phyloP scores from a whole-genome alignment of 306 rosid species.

The Fragaria iinumae region DNA sequence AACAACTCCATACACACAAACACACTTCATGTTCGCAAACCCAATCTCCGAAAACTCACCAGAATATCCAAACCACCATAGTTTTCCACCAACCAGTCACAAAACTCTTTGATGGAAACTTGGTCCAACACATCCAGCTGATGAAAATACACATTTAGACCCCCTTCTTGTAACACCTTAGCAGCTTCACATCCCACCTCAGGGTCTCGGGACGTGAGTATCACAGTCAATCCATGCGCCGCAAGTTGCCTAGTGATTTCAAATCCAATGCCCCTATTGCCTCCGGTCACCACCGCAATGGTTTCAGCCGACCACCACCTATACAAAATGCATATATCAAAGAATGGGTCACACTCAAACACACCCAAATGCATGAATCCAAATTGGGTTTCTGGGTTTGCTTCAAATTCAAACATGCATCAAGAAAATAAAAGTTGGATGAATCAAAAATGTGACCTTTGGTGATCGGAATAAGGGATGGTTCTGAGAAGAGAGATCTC shows the following conservation, averaged over 20 bases:
- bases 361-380: not conserved
- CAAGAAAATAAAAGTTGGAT: not conserved
- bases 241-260: conserved; percentile 82
- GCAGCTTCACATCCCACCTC: conserved; percentile 75
- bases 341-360: not conserved
- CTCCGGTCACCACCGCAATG: conserved; percentile 82
- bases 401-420: not conserved
- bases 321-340: not conserved
- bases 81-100: conserved; percentile 63
- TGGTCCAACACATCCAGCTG: conserved; percentile 76
- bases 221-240: conserved; percentile 71
- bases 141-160: conserved; percentile 62
- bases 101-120: conserved; percentile 49
- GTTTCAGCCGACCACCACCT: conserved; percentile 98
- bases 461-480: conserved; percentile 92
- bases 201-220: conserved; percentile 76
- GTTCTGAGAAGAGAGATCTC: conserved; percentile 79
- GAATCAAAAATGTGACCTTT: conserved; percentile 41
- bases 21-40: not conserved
- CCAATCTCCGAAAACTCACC: conserved; percentile 36
- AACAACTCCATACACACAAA: not conserved
- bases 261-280: conserved; percentile 91
- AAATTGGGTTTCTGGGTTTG: not conserved
- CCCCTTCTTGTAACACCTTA: conserved; percentile 88
- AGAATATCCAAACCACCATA: conserved; percentile 83